phyloP scores from a whole-genome alignment of 192 early-diverging fungal species.

The Entomortierella chlamydospora region DNA sequence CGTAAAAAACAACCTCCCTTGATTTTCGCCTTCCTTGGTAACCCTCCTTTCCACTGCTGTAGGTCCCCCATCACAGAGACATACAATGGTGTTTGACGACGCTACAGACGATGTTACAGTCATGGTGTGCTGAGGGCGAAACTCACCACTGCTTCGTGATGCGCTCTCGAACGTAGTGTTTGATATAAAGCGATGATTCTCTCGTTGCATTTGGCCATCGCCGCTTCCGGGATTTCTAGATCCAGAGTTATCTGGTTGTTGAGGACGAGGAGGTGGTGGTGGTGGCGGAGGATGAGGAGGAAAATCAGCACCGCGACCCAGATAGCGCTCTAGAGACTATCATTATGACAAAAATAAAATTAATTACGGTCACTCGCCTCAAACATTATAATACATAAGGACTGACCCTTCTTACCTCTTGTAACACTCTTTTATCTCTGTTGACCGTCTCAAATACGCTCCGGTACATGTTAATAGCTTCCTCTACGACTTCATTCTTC shows the following conservation, averaged over 20 bases:
- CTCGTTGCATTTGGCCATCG: slow-evolving; percentile 11
- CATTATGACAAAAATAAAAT: neutral
- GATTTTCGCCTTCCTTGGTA: slow-evolving; percentile 65
- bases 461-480: slow-evolving; percentile 76
- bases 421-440: slow-evolving; percentile 60
- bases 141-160: neutral
- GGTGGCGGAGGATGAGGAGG: slow-evolving; percentile 6
- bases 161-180: slow-evolving; percentile 2
- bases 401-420: slow-evolving; percentile 48
- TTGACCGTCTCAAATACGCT: slow-evolving; percentile 73
- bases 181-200: slow-evolving; percentile 30
- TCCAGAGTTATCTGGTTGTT: slow-evolving; percentile 1
- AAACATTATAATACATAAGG: neutral
- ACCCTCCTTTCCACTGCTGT: slow-evolving; percentile 55
- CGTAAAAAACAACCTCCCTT: slow-evolving; percentile 65
- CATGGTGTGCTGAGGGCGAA: slow-evolving; percentile 11
- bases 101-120: slow-evolving; percentile 1
- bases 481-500: slow-evolving; percentile 75
- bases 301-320: neutral
- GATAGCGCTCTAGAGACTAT: slow-evolving; percentile 19
- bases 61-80: slow-evolving; percentile 56
- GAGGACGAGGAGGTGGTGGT: neutral
- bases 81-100: neutral
- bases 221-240: slow-evolving; percentile 29
- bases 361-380: neutral